Percentiles rank a stretch among this genome's conserved stretches.
Evolutionary conservation across 805 yeast species (phyloP).

Genomic region (Candida silvicultrix): DNA sequence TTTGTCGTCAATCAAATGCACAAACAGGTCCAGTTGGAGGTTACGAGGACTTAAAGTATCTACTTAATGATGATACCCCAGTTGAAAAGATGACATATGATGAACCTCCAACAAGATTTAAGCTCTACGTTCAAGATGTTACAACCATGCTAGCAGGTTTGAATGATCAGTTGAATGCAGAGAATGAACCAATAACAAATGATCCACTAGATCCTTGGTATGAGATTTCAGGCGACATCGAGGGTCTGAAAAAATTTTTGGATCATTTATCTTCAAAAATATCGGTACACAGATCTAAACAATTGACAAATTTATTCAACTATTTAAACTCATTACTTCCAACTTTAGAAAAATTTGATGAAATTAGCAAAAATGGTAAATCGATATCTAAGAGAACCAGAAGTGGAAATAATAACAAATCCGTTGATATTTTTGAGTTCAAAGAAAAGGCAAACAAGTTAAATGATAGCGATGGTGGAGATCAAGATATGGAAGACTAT

Average conservation of each 20-base stretch:
- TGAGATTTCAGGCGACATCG: slow-evolving; percentile 16
- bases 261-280: slow-evolving; percentile 6
- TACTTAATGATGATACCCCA: slow-evolving; percentile 4
- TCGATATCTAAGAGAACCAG: slow-evolving; percentile 7
- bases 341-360: slow-evolving; percentile 13
- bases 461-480: slow-evolving; percentile 9
- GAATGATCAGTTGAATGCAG: not conserved
- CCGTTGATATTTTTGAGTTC: not conserved
- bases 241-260: slow-evolving; percentile 10
- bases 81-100: slow-evolving; percentile 6
- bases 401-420: slow-evolving; percentile 2
- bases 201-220: slow-evolving; percentile 18
- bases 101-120: slow-evolving; percentile 20
- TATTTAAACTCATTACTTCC: slow-evolving; percentile 12
- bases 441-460: not conserved
- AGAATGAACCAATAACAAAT: not conserved
- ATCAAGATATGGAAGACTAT: slow-evolving; percentile 4
- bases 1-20: slow-evolving; percentile 16
- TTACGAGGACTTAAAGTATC: slow-evolving; percentile 6
- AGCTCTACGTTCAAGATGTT: slow-evolving; percentile 21
- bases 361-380: slow-evolving; percentile 7
- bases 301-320: slow-evolving; percentile 3
- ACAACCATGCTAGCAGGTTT: slow-evolving; percentile 8
- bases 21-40: slow-evolving; percentile 12
- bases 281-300: slow-evolving; percentile 1